phyloP scores from a whole-genome alignment of 2,329 filamentous ascomycete species.

The Penicillium thymicola region DNA sequence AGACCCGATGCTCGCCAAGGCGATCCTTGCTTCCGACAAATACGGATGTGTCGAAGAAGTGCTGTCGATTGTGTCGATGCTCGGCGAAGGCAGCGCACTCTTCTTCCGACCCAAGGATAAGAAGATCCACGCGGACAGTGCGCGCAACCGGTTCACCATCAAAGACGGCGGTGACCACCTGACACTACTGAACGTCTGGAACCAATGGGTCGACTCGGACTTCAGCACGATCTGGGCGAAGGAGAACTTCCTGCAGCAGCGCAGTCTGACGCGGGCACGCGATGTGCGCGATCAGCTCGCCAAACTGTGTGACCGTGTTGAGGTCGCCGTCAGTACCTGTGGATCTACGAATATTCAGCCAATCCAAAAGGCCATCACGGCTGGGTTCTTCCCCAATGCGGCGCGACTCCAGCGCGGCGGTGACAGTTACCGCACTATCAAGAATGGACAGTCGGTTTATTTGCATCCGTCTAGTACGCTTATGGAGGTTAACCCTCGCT shows the following conservation, averaged over 20 bases:
- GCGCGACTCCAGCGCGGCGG: conserved; percentile 79
- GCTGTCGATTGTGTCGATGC: conserved; percentile 89
- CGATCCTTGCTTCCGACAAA: conserved; percentile 81
- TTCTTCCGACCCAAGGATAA: conserved; percentile 98
- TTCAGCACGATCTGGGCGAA: conserved; percentile 83
- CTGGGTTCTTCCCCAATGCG: conserved; percentile 93
- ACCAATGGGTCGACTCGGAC: conserved; percentile 90
- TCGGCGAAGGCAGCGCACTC: conserved; percentile 79
- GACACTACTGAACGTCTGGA: conserved; percentile 87
- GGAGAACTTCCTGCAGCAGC: conserved; percentile 92
- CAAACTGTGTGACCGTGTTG: conserved; percentile 89
- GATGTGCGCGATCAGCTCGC: conserved; percentile 90
- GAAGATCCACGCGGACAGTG: conserved; percentile 91
- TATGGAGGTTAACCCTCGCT: conserved; percentile 76
- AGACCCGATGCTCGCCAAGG: conserved; percentile 86
- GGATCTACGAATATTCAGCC: conserved; percentile 70
- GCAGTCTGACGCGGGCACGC: conserved; percentile 79
- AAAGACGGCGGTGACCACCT: conserved; percentile 89
- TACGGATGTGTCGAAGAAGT: conserved; percentile 94
- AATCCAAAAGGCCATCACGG: conserved; percentile 82
- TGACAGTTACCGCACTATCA: conserved; percentile 85
- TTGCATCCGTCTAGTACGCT: conserved; percentile 86
- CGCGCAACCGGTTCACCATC: conserved; percentile 80
- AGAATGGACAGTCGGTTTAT: conserved; percentile 83
- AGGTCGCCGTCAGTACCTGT: conserved; percentile 67